These are phyloP conservation scores for Yamadazyma membranifaciens DNA, from an alignment of 1,139 yeast genomes.

Conservation along the genomic window DNA sequence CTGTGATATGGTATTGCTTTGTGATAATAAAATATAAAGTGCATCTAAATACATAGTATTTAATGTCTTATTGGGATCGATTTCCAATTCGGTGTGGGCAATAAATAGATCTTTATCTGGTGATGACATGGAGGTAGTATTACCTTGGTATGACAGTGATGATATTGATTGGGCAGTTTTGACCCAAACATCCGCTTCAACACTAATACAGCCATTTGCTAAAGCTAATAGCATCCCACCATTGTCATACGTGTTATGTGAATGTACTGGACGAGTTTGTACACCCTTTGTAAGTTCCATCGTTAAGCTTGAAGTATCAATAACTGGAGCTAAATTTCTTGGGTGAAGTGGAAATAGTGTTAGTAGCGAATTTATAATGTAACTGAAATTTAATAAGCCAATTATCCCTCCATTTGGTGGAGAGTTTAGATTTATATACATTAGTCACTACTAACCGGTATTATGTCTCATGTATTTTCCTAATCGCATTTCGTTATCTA, in stretches of 20 bases:
- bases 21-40: slow-evolving; percentile 44
- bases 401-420: too few species aligned
- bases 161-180: slow-evolving; percentile 21
- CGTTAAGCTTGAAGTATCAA: slow-evolving; percentile 6
- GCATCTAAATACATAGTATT: slow-evolving; percentile 54
- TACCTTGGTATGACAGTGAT: slow-evolving; percentile 11
- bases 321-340: slow-evolving; percentile 6
- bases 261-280: slow-evolving; percentile 52
- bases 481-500: too few species aligned
- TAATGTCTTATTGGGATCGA: slow-evolving; percentile 45
- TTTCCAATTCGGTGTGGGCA: slow-evolving; percentile 56
- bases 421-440: too few species aligned
- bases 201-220: slow-evolving; percentile 53
- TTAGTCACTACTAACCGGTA: too few species aligned
- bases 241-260: slow-evolving; percentile 79
- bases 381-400: neutral
- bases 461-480: too few species aligned
- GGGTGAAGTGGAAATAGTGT: slow-evolving; percentile 3
- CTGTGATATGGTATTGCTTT: slow-evolving; percentile 28
- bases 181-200: slow-evolving; percentile 73
- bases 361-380: neutral
- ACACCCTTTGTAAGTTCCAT: slow-evolving; percentile 36
- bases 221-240: slow-evolving; percentile 62
- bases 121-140: slow-evolving; percentile 21
- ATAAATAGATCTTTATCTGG: slow-evolving; percentile 49